Base-by-base conservation (phyloP, 805 yeast genomes). In the Yarrowia osloensis region DNA sequence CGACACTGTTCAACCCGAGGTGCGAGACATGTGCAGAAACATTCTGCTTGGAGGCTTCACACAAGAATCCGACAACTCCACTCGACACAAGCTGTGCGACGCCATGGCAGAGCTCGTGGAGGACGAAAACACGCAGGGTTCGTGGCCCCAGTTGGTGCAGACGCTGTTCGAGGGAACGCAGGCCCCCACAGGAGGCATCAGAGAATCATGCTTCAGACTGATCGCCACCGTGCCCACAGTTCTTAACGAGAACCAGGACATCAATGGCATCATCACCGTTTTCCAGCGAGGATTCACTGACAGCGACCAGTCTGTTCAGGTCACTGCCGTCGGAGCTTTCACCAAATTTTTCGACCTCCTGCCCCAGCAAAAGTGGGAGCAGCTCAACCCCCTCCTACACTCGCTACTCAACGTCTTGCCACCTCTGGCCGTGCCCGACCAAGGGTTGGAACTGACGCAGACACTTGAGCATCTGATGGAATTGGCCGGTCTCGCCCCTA, bases 201-300 rank as follows among this genome's bases (percentile, higher is more conserved):
- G 97, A 74, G 98, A 94, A 76, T 88, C 96, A 1, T 90, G 96
- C 17, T 95, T 90, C 79, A 86, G 99, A 78, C 90, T 95, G 63
- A 85, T 95, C 68, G 83, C 97, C 5, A 81, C 96, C 1, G 86
- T 91, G 44, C 98, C 99, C 8, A 88, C 87, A 67, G 80, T 91
- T 39, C 83, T 93, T 67, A 88, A 87, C 67, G 81, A 81, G 44
- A 82, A 84, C 26, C 85, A 85, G 72, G 78, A 88, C 40, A 73
- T 69, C n/a, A 70, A 67, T 19, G 84, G 84, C 21, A 78, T 86
- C 17, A 79, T 90, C 65, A 89, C 92, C 15, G 81, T 93, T 42
- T 92, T 93, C 76, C 86, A 85, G 71, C 74, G 84, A 1, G 98
- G 97, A 0, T 94, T 95, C 75, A 87, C 84, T 24, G 98, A 95